A percentile compares a stretch with the other conserved stretches of the same genome.
Conservation (phyloP, 768 basidiomycete genomes). For the Mycena polygramma region DNA sequence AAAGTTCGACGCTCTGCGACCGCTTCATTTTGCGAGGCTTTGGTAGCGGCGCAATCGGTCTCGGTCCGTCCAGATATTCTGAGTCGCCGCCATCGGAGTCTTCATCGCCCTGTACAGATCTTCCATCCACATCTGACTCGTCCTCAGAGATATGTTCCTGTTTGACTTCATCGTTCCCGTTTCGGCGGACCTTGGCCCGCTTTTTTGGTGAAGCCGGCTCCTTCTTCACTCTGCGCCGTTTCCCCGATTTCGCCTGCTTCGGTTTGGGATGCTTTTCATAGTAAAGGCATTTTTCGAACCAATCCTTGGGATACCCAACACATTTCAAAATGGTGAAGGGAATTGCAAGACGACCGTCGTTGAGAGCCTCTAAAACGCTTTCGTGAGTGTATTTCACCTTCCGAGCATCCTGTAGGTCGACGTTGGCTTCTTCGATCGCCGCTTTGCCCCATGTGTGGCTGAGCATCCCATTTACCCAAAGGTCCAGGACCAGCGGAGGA, state of each 20-base stretch:
- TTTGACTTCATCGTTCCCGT: no score
- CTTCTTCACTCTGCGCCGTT: not conserved
- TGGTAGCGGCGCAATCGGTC: not conserved
- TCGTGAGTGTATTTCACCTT: conserved; percentile 17
- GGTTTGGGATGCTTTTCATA: conserved; percentile 36
- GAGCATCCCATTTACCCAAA: conserved; percentile 25
- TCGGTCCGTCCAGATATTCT: not conserved
- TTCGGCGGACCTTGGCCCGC: not conserved
- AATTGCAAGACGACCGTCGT: conserved; percentile 37
- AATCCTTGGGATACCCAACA: conserved; percentile 38
- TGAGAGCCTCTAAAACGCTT: conserved; percentile 32
- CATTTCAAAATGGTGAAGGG: conserved; percentile 39
- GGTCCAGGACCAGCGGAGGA: conserved; percentile 15
- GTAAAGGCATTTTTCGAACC: conserved; percentile 36
- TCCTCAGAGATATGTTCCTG: not conserved
- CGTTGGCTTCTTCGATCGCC: conserved; percentile 19
- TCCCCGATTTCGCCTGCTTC: not conserved
- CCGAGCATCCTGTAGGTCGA: not conserved
- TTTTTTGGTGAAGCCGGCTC: conserved; percentile 11
- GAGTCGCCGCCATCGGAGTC: not conserved
- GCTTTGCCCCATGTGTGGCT: conserved; percentile 16
- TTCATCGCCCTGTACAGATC: not conserved
- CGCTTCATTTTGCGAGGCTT: conserved; percentile 1
- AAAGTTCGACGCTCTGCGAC: not conserved
- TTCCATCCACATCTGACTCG: not conserved